A percentile compares a stretch with the other conserved stretches of the same genome.
Conservation (phyloP, 2,329 filamentous ascomycete species). For the Aspergillus neotritici region DNA sequence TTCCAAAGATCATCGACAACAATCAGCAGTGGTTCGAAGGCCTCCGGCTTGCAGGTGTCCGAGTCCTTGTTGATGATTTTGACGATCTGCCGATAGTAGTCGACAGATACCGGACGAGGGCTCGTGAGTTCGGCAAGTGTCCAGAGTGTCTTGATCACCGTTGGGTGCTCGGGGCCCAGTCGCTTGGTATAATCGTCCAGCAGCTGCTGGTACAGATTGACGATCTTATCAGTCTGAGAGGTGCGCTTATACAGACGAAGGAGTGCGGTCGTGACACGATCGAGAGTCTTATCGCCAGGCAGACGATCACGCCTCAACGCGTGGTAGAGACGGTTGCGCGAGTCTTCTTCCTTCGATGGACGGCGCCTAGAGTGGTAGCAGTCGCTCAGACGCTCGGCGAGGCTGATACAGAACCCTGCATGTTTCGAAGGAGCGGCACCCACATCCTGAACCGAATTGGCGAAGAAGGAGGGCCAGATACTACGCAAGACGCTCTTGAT, state of each 20-base stretch:
- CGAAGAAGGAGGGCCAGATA: slow-evolving; percentile 45
- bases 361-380: slow-evolving; percentile 41
- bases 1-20: slow-evolving; percentile 37
- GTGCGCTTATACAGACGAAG: slow-evolving; percentile 27
- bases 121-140: slow-evolving; percentile 33
- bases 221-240: slow-evolving; percentile 31
- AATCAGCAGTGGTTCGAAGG: slow-evolving; percentile 34
- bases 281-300: slow-evolving; percentile 27
- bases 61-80: slow-evolving; percentile 35
- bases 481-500: slow-evolving; percentile 42
- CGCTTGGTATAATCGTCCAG: slow-evolving; percentile 34
- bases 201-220: slow-evolving; percentile 36
- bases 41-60: slow-evolving; percentile 30
- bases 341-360: slow-evolving; percentile 32
- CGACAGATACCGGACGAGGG: slow-evolving; percentile 32
- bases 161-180: slow-evolving; percentile 30
- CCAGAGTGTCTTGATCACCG: slow-evolving; percentile 35
- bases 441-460: slow-evolving; percentile 42
- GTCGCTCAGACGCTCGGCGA: slow-evolving; percentile 44
- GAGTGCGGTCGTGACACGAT: slow-evolving; percentile 25
- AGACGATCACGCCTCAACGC: slow-evolving; percentile 25
- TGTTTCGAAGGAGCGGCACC: slow-evolving; percentile 36
- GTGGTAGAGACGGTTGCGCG: slow-evolving; percentile 33
- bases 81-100: slow-evolving; percentile 38
- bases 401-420: slow-evolving; percentile 42